These are phyloP conservation scores for Apiosordaria backusii DNA, from an alignment of 495 filamentous ascomycete genomes.

Conservation along the genomic window DNA sequence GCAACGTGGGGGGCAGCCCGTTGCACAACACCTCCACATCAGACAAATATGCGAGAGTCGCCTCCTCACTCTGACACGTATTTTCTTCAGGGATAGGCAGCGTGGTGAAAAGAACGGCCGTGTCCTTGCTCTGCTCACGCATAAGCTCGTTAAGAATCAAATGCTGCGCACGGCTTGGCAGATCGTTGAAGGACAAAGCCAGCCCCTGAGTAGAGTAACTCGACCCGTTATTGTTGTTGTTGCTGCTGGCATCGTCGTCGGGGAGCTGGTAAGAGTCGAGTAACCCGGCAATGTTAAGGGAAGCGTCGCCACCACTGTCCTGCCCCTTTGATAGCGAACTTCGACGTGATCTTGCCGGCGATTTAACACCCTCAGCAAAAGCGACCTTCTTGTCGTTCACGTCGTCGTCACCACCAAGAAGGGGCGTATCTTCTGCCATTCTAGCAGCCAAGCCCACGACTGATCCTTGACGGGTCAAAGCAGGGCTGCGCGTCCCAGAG, in stretches of 20 bases:
- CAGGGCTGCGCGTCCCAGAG: constrained; percentile 35
- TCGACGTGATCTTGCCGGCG: constrained; percentile 28
- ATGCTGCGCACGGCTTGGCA: constrained; percentile 78
- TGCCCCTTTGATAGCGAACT: constrained; percentile 28
- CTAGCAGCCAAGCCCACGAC: constrained; percentile 22
- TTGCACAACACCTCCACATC: constrained; percentile 74
- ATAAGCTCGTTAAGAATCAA: constrained; percentile 84
- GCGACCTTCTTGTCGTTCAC: constrained; percentile 63
- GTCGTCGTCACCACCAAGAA: constrained; percentile 42
- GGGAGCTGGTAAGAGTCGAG: constrained; percentile 30
- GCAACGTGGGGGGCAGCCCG: constrained; percentile 62
- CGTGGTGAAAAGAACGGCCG: constrained; percentile 79
- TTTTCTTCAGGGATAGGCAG: constrained; percentile 74
- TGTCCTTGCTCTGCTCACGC: constrained; percentile 61
- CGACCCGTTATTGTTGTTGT: constrained; percentile 42
- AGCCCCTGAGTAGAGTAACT: constrained; percentile 59
- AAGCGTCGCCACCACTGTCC: constrained; percentile 24
- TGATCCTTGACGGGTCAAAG: constrained; percentile 47
- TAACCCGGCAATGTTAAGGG: constrained; percentile 38
- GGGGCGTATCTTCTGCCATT: constrained; percentile 56
- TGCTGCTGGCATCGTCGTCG: constrained; percentile 14
- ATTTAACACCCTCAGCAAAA: constrained; percentile 49
- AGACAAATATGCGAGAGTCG: constrained; percentile 66
- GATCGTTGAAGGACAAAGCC: constrained; percentile 77
- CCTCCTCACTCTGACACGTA: constrained; percentile 64